These are phyloP conservation scores for Aureobasidium sp. DNA, from an alignment of 2,329 filamentous ascomycete genomes.

Conservation along the genomic window DNA sequence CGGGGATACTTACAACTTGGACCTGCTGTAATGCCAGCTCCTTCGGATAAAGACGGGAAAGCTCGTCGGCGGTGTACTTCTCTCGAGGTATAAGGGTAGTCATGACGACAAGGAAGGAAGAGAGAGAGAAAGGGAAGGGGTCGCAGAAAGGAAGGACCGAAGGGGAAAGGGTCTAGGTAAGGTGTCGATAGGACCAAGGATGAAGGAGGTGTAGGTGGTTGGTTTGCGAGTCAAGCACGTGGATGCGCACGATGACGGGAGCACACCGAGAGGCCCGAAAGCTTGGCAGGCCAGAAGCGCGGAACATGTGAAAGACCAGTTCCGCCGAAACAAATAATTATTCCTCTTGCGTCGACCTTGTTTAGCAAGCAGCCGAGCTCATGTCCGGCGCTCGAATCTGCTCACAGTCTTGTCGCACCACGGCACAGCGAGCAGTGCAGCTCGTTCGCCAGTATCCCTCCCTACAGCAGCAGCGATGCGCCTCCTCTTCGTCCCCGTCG, in stretches of 20 bases:
- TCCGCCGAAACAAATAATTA: not conserved
- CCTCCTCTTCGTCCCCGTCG: not conserved
- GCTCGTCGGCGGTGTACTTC: slow-evolving; percentile 74
- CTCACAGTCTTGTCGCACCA: not conserved
- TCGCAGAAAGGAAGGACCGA: not conserved
- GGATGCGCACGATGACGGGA: not conserved
- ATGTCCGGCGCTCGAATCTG: slow-evolving; percentile 3
- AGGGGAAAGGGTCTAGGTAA: not conserved
- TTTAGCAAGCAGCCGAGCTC: not conserved
- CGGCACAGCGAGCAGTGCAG: not conserved
- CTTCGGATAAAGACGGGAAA: slow-evolving; percentile 72
- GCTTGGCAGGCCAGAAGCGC: not conserved
- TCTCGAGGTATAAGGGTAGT: slow-evolving; percentile 66
- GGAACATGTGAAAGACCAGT: not conserved
- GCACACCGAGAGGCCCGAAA: not conserved
- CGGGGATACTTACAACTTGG: slow-evolving; percentile 56
- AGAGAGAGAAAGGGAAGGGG: not conserved
- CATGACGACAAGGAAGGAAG: slow-evolving; percentile 48
- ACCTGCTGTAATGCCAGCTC: slow-evolving; percentile 78
- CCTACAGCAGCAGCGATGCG: not conserved
- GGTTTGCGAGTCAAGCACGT: not conserved
- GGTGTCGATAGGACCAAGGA: not conserved
- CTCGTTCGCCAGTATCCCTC: not conserved
- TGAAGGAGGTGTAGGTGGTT: not conserved
- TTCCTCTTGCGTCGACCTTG: not conserved